Conservation (phyloP, 2,329 filamentous ascomycete species). For the Calonectria pauciramosa region DNA sequence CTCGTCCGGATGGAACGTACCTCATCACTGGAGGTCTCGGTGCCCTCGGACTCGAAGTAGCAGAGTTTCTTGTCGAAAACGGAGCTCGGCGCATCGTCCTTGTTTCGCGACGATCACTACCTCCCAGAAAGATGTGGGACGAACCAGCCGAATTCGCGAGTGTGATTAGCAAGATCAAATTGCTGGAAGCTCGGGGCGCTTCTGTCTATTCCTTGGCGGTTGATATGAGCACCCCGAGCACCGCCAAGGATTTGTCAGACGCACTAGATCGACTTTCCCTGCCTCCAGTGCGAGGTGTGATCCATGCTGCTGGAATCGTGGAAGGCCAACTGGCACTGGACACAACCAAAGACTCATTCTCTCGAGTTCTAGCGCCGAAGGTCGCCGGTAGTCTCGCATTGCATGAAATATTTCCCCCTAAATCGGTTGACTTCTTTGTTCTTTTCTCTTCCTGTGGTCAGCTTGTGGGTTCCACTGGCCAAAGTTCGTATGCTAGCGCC, state of each 20-base stretch:
- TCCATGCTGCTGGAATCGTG: background rate
- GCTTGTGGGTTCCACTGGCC: background rate
- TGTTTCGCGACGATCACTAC: background rate
- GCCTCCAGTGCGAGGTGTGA: background rate
- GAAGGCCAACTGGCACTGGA: background rate
- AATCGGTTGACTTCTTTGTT: background rate
- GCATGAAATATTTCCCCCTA: background rate
- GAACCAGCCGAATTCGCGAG: background rate
- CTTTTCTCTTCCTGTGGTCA: background rate
- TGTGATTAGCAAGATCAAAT: background rate
- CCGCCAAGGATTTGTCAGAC: background rate
- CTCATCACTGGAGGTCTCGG: slow-evolving; percentile 69
- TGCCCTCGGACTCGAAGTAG: background rate
- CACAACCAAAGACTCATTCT: background rate
- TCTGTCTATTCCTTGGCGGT: background rate
- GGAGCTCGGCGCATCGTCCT: background rate
- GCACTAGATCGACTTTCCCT: background rate
- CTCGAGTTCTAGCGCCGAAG: background rate
- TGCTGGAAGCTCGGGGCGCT: background rate
- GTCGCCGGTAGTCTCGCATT: background rate
- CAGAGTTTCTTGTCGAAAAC: background rate
- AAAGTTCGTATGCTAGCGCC: background rate
- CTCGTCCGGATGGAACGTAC: slow-evolving; percentile 69
- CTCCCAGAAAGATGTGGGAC: background rate
- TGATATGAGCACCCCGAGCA: background rate